phyloP scores from a whole-genome alignment of 306 rosid genomes.

The Morella rubra region DNA sequence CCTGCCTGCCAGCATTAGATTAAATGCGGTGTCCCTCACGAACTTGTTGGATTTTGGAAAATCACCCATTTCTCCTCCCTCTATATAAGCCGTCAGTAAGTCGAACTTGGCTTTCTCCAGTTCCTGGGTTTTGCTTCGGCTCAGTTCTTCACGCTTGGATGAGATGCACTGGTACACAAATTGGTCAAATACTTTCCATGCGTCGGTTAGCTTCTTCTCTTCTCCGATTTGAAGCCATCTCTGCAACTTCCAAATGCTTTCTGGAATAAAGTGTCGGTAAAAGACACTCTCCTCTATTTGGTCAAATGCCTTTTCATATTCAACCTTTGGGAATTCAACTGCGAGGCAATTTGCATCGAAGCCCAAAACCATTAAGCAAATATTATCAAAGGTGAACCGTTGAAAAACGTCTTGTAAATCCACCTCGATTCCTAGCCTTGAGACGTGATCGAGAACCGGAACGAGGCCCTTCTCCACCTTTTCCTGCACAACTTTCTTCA shows the following conservation, averaged over 20 bases:
- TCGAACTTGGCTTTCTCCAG: not conserved
- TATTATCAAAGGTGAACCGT: slow-evolving; percentile 35
- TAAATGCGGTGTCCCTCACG: not conserved
- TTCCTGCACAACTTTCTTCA: not conserved
- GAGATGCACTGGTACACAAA: slow-evolving; percentile 15
- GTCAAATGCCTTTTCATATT: slow-evolving; percentile 38
- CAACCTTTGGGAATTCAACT: slow-evolving; percentile 34
- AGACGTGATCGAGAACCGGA: slow-evolving; percentile 24
- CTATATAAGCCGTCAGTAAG: slow-evolving; percentile 1
- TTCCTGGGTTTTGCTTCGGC: not conserved
- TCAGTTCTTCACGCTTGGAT: slow-evolving; percentile 1
- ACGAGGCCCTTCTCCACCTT: slow-evolving; percentile 22
- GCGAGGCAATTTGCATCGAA: slow-evolving; percentile 41
- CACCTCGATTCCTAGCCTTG: slow-evolving; percentile 3
- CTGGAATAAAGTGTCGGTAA: slow-evolving; percentile 29
- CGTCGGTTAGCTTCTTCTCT: slow-evolving; percentile 11
- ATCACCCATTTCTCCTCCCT: not conserved
- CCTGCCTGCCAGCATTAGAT: not conserved
- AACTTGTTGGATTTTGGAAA: not conserved
- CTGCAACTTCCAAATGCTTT: slow-evolving; percentile 25
- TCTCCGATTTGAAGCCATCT: slow-evolving; percentile 30
- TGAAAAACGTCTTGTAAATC: slow-evolving; percentile 35
- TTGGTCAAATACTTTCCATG: slow-evolving; percentile 18
- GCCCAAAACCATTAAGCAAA: slow-evolving; percentile 39
- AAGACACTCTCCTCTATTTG: slow-evolving; percentile 29